phyloP scores from a whole-genome alignment of 345 rosid genomes.

The Zanthoxylum bungeanum region DNA sequence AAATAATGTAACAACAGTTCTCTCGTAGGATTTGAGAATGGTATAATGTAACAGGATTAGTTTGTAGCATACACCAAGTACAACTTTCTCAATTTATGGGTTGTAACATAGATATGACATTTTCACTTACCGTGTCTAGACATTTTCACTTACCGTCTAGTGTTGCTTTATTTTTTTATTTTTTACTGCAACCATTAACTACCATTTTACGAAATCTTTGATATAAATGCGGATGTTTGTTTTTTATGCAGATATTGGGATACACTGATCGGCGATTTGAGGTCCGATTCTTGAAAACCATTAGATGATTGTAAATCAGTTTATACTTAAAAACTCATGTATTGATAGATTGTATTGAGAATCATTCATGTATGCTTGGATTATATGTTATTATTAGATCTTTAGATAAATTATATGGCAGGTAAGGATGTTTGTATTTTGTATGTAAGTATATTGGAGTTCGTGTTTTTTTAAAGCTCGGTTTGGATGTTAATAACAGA shows the following conservation, averaged over 20 bases:
- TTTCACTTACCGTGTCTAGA: too few relatives aligned
- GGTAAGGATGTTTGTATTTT: too few relatives aligned
- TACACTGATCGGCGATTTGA: too few relatives aligned
- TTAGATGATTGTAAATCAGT: slow-evolving; percentile 21
- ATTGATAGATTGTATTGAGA: background rate
- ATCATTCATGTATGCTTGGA: background rate
- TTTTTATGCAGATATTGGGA: too few relatives aligned
- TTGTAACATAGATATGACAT: background rate
- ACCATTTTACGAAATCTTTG: too few relatives aligned
- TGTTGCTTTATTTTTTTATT: too few relatives aligned
- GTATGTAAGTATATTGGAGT: too few relatives aligned
- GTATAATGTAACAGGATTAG: background rate
- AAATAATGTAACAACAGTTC: background rate
- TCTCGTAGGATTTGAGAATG: background rate
- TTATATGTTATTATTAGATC: background rate
- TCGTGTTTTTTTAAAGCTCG: too few relatives aligned
- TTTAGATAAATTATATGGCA: too few relatives aligned
- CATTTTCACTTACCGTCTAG: background rate
- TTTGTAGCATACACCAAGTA: background rate
- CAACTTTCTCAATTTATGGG: background rate
- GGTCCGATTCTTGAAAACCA: background rate
- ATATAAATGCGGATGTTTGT: too few relatives aligned
- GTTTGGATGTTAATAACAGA: too few relatives aligned
- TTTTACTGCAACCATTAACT: too few relatives aligned
- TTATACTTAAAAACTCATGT: background rate